Percentiles rank a stretch among this genome's conserved stretches.
phyloP scores from a whole-genome alignment of 768 basidiomycete species.

The Mycena olivaceomarginata region DNA sequence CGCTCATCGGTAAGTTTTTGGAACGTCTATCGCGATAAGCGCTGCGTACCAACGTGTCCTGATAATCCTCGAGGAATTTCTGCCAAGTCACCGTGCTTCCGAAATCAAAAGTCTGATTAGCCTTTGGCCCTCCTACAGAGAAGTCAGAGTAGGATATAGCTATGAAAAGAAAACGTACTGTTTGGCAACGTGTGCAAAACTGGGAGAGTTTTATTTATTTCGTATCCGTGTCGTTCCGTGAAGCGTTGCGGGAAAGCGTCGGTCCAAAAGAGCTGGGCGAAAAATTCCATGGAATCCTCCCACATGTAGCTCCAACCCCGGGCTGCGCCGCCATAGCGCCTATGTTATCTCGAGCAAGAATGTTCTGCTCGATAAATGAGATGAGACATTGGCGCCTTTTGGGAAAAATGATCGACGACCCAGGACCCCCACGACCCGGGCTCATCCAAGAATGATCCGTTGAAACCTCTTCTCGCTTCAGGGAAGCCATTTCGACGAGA shows the following conservation, averaged over 20 bases:
- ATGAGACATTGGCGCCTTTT: conserved; percentile 38
- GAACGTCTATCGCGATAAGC: not conserved
- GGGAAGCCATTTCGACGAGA: conserved; percentile 43
- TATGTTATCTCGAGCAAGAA: conserved; percentile 35
- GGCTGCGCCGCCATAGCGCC: conserved; percentile 36
- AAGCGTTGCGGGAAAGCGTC: conserved; percentile 39
- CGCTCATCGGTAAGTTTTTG: not conserved
- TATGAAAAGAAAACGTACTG: conserved; percentile 14
- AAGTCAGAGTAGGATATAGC: not conserved
- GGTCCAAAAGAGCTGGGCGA: conserved; percentile 43
- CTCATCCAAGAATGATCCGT: conserved; percentile 29
- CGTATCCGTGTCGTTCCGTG: conserved; percentile 43
- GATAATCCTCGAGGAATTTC: conserved; percentile 43
- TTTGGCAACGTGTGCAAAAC: conserved; percentile 35
- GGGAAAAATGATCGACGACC: conserved; percentile 44
- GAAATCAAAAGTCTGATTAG: conserved; percentile 42
- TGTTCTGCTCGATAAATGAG: conserved; percentile 40
- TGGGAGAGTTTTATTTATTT: conserved; percentile 41
- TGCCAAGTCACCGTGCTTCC: conserved; percentile 34
- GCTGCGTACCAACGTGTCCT: conserved; percentile 40
- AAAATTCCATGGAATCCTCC: conserved; percentile 45
- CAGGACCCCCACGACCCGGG: conserved; percentile 44
- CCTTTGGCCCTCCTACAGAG: not conserved
- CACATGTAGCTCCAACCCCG: conserved; percentile 43
- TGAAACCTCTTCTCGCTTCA: conserved; percentile 40